Base-by-base conservation (phyloP, 768 basidiomycete species). In the Termitomyces sp. region DNA sequence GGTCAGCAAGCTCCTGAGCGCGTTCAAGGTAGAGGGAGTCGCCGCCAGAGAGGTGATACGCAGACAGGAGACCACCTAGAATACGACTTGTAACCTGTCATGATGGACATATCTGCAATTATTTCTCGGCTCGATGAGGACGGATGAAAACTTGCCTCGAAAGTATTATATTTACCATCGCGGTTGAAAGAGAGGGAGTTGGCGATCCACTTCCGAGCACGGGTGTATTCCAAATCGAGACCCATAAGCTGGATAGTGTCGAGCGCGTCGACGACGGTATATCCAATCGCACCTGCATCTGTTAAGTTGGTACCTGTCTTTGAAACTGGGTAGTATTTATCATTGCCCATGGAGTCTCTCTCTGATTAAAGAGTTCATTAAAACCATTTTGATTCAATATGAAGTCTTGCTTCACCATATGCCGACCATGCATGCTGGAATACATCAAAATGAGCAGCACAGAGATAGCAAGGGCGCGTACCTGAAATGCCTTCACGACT, bases 221-320 rank as follows among this genome's bases (percentile, higher is more conserved):
- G 81, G 50, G 77, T 59, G 69, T 94, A 96, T 72, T 98, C 95
- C 2, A 86, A 84, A 18, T 82, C 72, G 14, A 98, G 76, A 3
- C 88, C 93, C 87, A 97, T 90, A 56, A 98, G 74, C 62, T 93
- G 80, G 75, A 98, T 86, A 13, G 91, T 89, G 73, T 98, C 95
- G 4, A 98, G 80, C 0, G 92, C 83, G 66, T 97, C 95, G 54
- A 89, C 80, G 48, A 98, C 86, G n/a, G 87, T 91, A 69, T 94
- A 95, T 36, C 95, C 95, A 50, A 97, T 88, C 9, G 91, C 88
- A 16, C 92, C 93, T 1, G 82, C 83, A 1, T 74, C 68, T 0
- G 89, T 88, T 30, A 98, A 78, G 68, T 98, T 95, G 8, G 84
- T 80, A 1, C 96, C 95, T 18, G 70, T 76, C 59, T 80, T 81